A percentile compares a stretch with the other conserved stretches of the same genome.
Conservation (phyloP, 2,329 filamentous ascomycete species). For the Teratosphaeria destructans region DNA sequence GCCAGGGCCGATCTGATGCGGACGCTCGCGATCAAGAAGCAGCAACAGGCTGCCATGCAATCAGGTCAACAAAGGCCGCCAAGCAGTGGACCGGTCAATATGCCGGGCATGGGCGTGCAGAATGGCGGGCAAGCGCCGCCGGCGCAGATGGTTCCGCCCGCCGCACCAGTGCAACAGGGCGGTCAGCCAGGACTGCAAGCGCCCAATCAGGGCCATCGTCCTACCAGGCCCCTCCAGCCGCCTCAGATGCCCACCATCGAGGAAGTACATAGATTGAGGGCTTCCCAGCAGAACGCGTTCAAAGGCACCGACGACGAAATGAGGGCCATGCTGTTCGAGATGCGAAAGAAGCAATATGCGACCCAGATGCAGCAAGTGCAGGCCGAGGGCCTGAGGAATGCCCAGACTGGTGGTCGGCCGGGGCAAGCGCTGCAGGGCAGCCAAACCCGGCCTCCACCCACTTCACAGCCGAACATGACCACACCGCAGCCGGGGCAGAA, state of each 20-base stretch:
- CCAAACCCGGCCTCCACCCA: slow-evolving; percentile 12
- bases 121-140: slow-evolving; percentile 23
- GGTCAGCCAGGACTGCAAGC: not conserved
- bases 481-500: slow-evolving; percentile 12
- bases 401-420: slow-evolving; percentile 9
- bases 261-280: slow-evolving; percentile 31
- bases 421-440: not conserved
- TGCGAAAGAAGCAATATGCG: slow-evolving; percentile 7
- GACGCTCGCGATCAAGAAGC: slow-evolving; percentile 17
- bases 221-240: slow-evolving; percentile 5
- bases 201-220: slow-evolving; percentile 1
- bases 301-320: slow-evolving; percentile 34
- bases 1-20: slow-evolving; percentile 28
- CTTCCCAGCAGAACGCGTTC: slow-evolving; percentile 21
- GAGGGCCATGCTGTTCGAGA: slow-evolving; percentile 18
- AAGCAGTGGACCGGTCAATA: not conserved
- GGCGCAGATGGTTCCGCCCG: slow-evolving; percentile 30
- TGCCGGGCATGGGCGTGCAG: slow-evolving; percentile 4
- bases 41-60: slow-evolving; percentile 8
- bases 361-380: slow-evolving; percentile 17
- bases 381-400: slow-evolving; percentile 1
- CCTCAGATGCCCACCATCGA: slow-evolving; percentile 27
- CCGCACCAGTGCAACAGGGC: slow-evolving; percentile 11
- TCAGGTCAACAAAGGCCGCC: slow-evolving; percentile 1
- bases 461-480: slow-evolving; percentile 6